Evolutionary conservation across 2,329 filamentous ascomycete species (phyloP), one percentile per base, ranked within the genome.

Genomic region (Aspergillus jensenii): DNA sequence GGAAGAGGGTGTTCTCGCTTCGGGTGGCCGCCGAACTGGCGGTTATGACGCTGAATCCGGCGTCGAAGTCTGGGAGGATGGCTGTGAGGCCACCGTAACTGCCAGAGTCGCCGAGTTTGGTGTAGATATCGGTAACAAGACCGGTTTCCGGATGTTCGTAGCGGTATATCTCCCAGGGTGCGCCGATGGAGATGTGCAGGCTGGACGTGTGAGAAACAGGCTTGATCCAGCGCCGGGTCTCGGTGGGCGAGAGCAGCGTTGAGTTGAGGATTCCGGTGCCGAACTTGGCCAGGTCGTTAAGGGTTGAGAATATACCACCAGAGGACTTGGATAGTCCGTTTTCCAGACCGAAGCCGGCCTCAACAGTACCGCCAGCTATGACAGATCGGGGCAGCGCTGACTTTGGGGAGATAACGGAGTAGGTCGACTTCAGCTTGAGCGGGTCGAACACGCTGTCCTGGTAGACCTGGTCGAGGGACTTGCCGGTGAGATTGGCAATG

Each of bases 401-500:
- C 7, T 59, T 45, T 4, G 58, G 46, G 3, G 76, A 76, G 1
- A 68, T 68, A 6, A 69, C 62, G 3, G 75, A 71, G 1, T 71
- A 74, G 0, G 79, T 80, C 3, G 70, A 72, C 6, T 68, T 70
- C 71, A 84, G 76, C 1, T 71, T 72, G 0, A 79, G 72, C 1
- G 76, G 74, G 8, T 76, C 68, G 35, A 79, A 73, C 40, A 85
- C 75, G 12, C 66, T 66, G 1, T 75, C 62, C n/a, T 74, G 65
- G 11, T 78, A 70, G 3, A 80, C 68, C 2, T 80, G 68, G 1
- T 69, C 66, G 17, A 78, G 76, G 0, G 74, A 62, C 47, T 73
- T 74, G 4, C 76, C 75, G 0, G 77, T 79, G 0, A 79, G 72
- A 6, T 73, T 73, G 58, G 82, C 78, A 0, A 84, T 68, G 0